Evolutionary conservation across 2,329 filamentous ascomycete species (phyloP).

Genomic region (Calonectria pseudoturangicola): DNA sequence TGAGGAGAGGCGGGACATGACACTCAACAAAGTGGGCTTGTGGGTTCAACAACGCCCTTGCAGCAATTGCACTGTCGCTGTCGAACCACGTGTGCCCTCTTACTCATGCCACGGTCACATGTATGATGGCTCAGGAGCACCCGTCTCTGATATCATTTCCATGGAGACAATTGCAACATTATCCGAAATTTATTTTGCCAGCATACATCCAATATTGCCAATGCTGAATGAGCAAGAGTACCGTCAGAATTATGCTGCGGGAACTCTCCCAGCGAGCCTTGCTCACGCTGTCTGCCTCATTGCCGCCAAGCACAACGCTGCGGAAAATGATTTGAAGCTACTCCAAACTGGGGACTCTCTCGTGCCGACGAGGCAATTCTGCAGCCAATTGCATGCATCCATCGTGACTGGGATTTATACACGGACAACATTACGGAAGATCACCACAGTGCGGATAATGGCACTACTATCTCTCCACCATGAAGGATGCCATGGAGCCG

Average conservation of each 20-base stretch:
- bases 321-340: constrained; percentile 8
- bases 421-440: not conserved
- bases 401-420: not conserved
- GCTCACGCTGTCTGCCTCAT: constrained; percentile 24
- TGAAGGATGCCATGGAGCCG: constrained; percentile 25
- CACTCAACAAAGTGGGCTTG: not conserved
- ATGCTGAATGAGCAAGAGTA: constrained; percentile 16
- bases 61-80: not conserved
- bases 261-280: not conserved
- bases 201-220: constrained; percentile 15
- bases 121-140: not conserved
- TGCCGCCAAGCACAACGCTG: constrained; percentile 14
- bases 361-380: not conserved
- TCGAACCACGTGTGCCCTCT: not conserved
- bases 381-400: constrained; percentile 5
- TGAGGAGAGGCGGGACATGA: not conserved
- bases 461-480: constrained; percentile 23
- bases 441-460: constrained; percentile 8
- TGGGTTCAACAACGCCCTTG: constrained; percentile 15
- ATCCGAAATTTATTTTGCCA: constrained; percentile 22
- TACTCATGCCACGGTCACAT: not conserved
- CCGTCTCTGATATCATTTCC: constrained; percentile 12
- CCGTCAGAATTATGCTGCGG: not conserved
- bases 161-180: not conserved
- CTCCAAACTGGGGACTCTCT: constrained; percentile 6